Percentiles rank a stretch among this genome's conserved stretches.
phyloP scores from a whole-genome alignment of 2,329 filamentous ascomycete genomes.

The Tolypocladium sp. region DNA sequence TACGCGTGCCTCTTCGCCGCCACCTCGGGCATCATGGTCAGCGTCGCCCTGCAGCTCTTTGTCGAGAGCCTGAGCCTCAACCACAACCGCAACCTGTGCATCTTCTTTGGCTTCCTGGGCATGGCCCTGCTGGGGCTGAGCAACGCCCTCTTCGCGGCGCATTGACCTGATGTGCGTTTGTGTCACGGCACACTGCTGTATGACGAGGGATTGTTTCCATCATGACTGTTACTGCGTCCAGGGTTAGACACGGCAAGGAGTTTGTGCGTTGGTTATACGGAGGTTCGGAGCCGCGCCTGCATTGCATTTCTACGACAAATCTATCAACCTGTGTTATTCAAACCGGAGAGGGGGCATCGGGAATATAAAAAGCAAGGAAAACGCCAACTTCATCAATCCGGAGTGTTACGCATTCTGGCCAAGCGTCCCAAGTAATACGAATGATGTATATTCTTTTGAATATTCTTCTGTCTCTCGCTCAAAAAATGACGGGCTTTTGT shows the following conservation, averaged over 20 bases:
- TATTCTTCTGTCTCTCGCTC: background rate
- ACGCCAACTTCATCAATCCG: background rate
- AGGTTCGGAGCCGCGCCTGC: background rate
- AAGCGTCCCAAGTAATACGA: background rate
- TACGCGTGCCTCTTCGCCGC: constrained; percentile 80
- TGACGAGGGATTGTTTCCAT: background rate
- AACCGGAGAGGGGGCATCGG: background rate
- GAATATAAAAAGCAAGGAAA: background rate
- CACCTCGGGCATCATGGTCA: constrained; percentile 92
- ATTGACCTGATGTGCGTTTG: constrained; percentile 15
- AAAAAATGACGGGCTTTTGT: background rate
- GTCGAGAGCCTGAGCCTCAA: constrained; percentile 77
- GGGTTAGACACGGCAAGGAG: background rate
- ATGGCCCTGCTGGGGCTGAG: constrained; percentile 84
- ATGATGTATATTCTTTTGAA: background rate
- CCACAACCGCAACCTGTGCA: constrained; percentile 68
- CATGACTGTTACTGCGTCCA: background rate
- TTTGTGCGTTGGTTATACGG: background rate
- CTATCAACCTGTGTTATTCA: background rate
- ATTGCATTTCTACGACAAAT: background rate
- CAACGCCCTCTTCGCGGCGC: constrained; percentile 66
- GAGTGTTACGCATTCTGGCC: background rate
- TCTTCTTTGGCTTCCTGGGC: constrained; percentile 71
- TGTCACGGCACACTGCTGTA: background rate
- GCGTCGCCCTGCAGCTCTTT: constrained; percentile 82